These are phyloP conservation scores for Leptographium lundbergii DNA, from an alignment of 2,329 filamentous ascomycete species.

Conservation along the genomic window DNA sequence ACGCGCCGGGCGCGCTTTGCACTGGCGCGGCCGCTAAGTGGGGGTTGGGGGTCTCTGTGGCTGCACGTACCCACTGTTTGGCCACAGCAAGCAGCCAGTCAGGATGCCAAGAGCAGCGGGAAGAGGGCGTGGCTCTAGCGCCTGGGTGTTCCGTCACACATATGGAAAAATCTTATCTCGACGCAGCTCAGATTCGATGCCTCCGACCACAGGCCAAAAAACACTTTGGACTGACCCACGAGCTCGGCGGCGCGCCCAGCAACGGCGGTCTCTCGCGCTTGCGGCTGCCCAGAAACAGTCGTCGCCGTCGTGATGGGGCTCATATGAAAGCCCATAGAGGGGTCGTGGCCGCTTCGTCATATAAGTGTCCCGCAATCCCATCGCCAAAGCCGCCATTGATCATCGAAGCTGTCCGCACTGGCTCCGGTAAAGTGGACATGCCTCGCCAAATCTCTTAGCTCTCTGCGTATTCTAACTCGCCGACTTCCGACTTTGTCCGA, in stretches of 20 bases:
- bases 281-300: background rate
- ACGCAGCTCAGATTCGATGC: conserved; percentile 1
- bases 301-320: background rate
- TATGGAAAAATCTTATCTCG: conserved; percentile 9
- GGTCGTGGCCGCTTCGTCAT: background rate
- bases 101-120: background rate
- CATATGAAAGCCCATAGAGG: background rate
- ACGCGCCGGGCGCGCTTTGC: background rate
- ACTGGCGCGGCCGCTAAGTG: background rate
- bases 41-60: background rate
- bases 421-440: background rate
- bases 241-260: background rate
- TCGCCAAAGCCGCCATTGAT: background rate
- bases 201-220: conserved; percentile 1
- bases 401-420: background rate
- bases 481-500: conserved; percentile 3
- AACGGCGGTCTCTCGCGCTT: background rate
- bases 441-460: background rate
- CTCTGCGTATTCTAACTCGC: background rate
- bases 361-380: background rate
- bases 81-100: background rate
- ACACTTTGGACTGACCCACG: background rate
- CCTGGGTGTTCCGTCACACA: conserved; percentile 3
- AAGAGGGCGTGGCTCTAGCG: conserved; percentile 2
- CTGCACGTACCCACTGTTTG: background rate